Conservation (phyloP, 768 basidiomycete genomes). For the Tricholoma sp. region DNA sequence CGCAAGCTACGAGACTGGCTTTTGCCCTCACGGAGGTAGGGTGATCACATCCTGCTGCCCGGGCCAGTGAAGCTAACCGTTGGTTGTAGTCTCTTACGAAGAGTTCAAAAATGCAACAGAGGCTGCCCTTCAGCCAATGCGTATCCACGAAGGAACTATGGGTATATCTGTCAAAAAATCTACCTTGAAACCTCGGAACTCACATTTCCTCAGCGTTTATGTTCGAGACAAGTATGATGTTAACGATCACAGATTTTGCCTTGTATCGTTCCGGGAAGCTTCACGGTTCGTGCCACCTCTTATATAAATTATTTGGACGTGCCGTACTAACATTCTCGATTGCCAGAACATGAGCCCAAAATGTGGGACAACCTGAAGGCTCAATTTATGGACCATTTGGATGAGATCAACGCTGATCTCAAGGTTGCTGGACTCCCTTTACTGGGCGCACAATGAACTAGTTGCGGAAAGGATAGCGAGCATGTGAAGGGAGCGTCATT, state of each 20-base stretch:
- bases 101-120: constrained; percentile 56
- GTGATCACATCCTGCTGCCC: background rate
- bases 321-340: background rate
- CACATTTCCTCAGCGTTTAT: constrained; percentile 41
- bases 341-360: constrained; percentile 52
- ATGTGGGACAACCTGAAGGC: constrained; percentile 63
- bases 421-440: constrained; percentile 34
- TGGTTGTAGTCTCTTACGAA: constrained; percentile 48
- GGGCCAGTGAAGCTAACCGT: background rate
- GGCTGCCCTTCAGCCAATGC: constrained; percentile 43
- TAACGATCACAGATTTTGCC: constrained; percentile 61
- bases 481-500: background rate
- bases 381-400: constrained; percentile 54
- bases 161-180: constrained; percentile 25
- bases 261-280: constrained; percentile 55
- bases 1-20: constrained; percentile 58
- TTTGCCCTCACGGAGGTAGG: constrained; percentile 60
- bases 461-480: background rate
- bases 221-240: constrained; percentile 60
- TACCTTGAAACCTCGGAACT: background rate
- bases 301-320: background rate
- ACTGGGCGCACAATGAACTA: constrained; percentile 10
- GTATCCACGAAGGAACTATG: constrained; percentile 48
- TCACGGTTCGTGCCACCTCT: constrained; percentile 36
- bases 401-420: constrained; percentile 48